A percentile compares a stretch with the other conserved stretches of the same genome.
phyloP scores from a whole-genome alignment of 257 asterid species.

The Buddleja alternifolia region DNA sequence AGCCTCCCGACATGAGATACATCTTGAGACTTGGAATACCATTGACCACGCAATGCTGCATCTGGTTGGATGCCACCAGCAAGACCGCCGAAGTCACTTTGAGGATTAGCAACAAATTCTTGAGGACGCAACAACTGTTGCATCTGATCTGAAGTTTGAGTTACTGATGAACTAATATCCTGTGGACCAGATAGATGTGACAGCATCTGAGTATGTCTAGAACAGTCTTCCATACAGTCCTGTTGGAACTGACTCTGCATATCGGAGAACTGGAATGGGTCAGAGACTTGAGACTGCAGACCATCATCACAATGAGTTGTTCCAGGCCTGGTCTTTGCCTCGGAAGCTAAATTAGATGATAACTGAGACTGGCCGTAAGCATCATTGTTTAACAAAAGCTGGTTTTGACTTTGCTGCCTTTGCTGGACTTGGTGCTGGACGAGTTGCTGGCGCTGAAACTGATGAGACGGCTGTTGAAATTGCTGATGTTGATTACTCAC shows the following conservation, averaged over 20 bases:
- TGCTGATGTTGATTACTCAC: slow-evolving; percentile 58
- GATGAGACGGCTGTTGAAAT: slow-evolving; percentile 60
- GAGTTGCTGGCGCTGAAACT: slow-evolving; percentile 66
- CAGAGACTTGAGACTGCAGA: slow-evolving; percentile 58
- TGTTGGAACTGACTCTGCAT: slow-evolving; percentile 63
- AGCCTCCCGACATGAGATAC: slow-evolving; percentile 49
- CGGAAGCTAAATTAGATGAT: slow-evolving; percentile 50
- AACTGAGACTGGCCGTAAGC: slow-evolving; percentile 61
- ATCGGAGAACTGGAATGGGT: slow-evolving; percentile 65
- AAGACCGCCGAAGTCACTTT: slow-evolving; percentile 52
- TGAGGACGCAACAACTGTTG: slow-evolving; percentile 56
- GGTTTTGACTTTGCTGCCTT: slow-evolving; percentile 69
- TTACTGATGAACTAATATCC: slow-evolving; percentile 47
- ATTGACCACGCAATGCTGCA: slow-evolving; percentile 54
- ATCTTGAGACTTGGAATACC: slow-evolving; percentile 69
- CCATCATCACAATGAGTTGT: slow-evolving; percentile 48
- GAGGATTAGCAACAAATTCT: slow-evolving; percentile 52
- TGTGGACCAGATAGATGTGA: slow-evolving; percentile 56
- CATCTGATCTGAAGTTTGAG: slow-evolving; percentile 67
- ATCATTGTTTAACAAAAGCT: slow-evolving; percentile 56
- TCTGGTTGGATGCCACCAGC: slow-evolving; percentile 52
- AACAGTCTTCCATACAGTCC: slow-evolving; percentile 55
- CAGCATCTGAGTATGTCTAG: slow-evolving; percentile 56
- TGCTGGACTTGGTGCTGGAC: slow-evolving; percentile 70
- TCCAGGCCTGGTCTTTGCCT: slow-evolving; percentile 57